phyloP scores from a whole-genome alignment of 108 stramenopile genomes.

The Pseudonitzschia pungens region DNA sequence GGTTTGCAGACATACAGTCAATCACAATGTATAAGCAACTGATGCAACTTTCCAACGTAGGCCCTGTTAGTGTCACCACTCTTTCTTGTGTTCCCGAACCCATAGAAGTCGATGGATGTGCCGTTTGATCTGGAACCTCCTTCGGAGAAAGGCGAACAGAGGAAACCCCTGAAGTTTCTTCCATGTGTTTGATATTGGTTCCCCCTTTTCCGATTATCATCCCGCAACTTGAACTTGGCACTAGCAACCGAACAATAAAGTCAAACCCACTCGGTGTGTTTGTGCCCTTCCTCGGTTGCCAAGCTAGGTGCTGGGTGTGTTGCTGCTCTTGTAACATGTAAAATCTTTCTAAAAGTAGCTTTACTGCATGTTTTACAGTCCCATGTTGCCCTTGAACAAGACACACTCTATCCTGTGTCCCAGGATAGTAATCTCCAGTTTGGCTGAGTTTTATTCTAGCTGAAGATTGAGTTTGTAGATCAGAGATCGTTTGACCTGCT shows the following conservation, averaged over 20 bases:
- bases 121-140: slow-evolving; percentile 33
- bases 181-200: slow-evolving; percentile 73
- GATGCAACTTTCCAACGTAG: slow-evolving; percentile 47
- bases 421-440: slow-evolving; percentile 75
- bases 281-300: slow-evolving; percentile 32
- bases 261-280: slow-evolving; percentile 23
- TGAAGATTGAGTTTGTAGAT: slow-evolving; percentile 65
- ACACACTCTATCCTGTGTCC: slow-evolving; percentile 78
- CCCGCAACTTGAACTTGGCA: slow-evolving; percentile 74
- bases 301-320: slow-evolving; percentile 41
- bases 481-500: slow-evolving; percentile 73
- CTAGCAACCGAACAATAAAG: slow-evolving; percentile 73
- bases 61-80: slow-evolving; percentile 72
- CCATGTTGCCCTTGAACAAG: slow-evolving; percentile 70
- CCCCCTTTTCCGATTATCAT: slow-evolving; percentile 84
- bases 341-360: slow-evolving; percentile 56
- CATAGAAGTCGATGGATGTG: slow-evolving; percentile 11
- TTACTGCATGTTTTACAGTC: slow-evolving; percentile 59
- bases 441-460: slow-evolving; percentile 80
- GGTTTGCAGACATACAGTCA: slow-evolving; percentile 63
- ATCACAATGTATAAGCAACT: slow-evolving; percentile 52
- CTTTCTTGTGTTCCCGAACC: slow-evolving; percentile 54
- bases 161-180: slow-evolving; percentile 64
- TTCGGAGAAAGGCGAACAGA: slow-evolving; percentile 73
- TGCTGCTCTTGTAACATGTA: slow-evolving; percentile 58